phyloP scores from a whole-genome alignment of 2,329 filamentous ascomycete species.

The Pseudocercospora cruenta region DNA sequence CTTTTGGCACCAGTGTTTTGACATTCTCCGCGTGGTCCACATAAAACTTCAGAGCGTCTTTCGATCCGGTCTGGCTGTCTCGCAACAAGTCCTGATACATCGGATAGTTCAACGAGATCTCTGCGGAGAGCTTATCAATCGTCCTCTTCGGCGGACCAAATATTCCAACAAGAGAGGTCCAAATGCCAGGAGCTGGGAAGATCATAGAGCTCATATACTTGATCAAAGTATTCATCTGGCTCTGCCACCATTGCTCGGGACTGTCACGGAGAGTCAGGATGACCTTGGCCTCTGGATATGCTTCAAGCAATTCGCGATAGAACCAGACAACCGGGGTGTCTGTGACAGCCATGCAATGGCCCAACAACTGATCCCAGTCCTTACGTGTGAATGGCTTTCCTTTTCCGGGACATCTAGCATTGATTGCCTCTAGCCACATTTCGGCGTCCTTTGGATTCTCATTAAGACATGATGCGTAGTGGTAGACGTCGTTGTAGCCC shows the following conservation, averaged over 20 bases:
- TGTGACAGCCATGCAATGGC: constrained; percentile 38
- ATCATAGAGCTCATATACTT: neutral
- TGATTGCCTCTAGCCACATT: constrained; percentile 31
- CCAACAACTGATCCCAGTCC: constrained; percentile 40
- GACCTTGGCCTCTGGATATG: constrained; percentile 45
- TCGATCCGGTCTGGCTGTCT: constrained; percentile 13
- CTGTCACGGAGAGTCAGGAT: constrained; percentile 38
- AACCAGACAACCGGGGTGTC: constrained; percentile 42
- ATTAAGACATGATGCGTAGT: constrained; percentile 58
- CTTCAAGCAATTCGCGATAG: constrained; percentile 38
- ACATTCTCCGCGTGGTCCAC: constrained; percentile 11
- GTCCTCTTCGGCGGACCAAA: constrained; percentile 7
- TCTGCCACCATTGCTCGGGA: constrained; percentile 15
- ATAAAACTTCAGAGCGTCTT: constrained; percentile 12
- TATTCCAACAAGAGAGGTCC: neutral
- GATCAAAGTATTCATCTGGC: constrained; percentile 10
- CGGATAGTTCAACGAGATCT: neutral
- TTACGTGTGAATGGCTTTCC: constrained; percentile 15
- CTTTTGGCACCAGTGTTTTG: constrained; percentile 14
- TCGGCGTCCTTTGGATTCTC: constrained; percentile 27
- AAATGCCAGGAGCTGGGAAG: neutral
- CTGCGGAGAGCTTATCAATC: neutral
- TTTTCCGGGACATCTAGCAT: constrained; percentile 13
- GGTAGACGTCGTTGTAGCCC: constrained; percentile 66
- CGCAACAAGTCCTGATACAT: constrained; percentile 6